Evolutionary conservation across 108 stramenopile genomes (phyloP).

Genomic region (Nitzschia sp.): DNA sequence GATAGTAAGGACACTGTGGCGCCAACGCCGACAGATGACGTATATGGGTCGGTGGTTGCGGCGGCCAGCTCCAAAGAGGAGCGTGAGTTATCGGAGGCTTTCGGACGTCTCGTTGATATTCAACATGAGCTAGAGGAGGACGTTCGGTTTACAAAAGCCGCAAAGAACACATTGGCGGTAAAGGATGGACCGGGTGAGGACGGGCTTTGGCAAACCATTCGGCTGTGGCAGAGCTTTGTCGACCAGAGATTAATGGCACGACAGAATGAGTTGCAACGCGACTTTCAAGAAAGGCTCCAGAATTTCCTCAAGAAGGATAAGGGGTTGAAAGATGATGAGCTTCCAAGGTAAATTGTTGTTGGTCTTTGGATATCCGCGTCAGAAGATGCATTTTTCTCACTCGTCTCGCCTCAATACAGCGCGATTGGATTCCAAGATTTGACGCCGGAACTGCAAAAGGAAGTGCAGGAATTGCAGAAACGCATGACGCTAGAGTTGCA

Average conservation of each 20-base stretch:
- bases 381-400: conserved; percentile 1
- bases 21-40: conserved; percentile 5
- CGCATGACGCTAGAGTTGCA: conserved; percentile 73
- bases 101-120: conserved; percentile 60
- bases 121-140: conserved; percentile 85
- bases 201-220: conserved; percentile 80
- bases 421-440: conserved; percentile 82
- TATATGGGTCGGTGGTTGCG: conserved; percentile 34
- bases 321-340: conserved; percentile 62
- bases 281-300: conserved; percentile 79
- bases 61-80: conserved; percentile 47
- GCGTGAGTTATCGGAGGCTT: conserved; percentile 47
- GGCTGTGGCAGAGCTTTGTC: conserved; percentile 83
- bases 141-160: conserved; percentile 79
- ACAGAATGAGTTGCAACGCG: conserved; percentile 82
- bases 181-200: conserved; percentile 63
- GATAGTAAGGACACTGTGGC: conserved; percentile 48
- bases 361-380: no score
- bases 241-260: conserved; percentile 76
- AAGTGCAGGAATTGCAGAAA: conserved; percentile 76
- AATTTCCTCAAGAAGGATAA: conserved; percentile 74
- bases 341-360: conserved; percentile 72
- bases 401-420: conserved; percentile 20
- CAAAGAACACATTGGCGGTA: conserved; percentile 58
- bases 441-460: conserved; percentile 67